Evolutionary conservation across 352 stramenopile species (phyloP), one percentile per base, ranked within the genome.

Genomic region (Globisporangium solare): DNA sequence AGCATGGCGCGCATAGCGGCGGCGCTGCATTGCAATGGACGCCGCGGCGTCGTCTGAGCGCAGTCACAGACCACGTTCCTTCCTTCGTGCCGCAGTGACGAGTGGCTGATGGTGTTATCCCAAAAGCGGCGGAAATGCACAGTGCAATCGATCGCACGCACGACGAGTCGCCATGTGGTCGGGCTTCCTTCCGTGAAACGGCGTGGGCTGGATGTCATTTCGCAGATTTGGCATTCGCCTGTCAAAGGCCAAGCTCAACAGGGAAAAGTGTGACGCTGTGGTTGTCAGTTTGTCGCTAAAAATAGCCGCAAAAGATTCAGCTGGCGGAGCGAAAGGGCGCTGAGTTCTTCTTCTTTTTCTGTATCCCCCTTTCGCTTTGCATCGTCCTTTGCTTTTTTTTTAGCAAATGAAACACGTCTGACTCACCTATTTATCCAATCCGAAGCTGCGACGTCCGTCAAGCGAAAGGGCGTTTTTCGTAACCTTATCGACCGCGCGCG

Each of bases 401-500:
- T 7, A 7, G 2, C 51, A 3, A 57, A 57, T 57, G 20, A 57
- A 15, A 12, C n/a, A 4, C 24, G 6, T 56, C 3, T n/a, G 14
- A 12, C 18, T 3, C 1, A 32, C 4, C n/a, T 31, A 48, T 57
- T 21, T 31, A 50, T 21, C 51, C 10, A 57, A 57, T 57, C 37
- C n/a, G 42, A 10, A 31, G 3, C 21, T 17, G 21, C 2, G 6
- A 37, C 20, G 56, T 61, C 56, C 46, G 55, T 46, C 27, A 27
- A 61, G 56, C 56, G 56, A 61, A 61, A 61, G 56, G 56, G 56
- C 56, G 39, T 7, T 20, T 20, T 18, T 61, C 56, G 56, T 18
- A 61, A 35, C 27, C 27, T 35, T 35, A 35, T 35, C 5, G 27
- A 8, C 27, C 27, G 27, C 7, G 2, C 11, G 22, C 27, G 27